Evolutionary conservation across 148 eudicot genomes (phyloP).

Genomic region (Camellia sinensis): DNA sequence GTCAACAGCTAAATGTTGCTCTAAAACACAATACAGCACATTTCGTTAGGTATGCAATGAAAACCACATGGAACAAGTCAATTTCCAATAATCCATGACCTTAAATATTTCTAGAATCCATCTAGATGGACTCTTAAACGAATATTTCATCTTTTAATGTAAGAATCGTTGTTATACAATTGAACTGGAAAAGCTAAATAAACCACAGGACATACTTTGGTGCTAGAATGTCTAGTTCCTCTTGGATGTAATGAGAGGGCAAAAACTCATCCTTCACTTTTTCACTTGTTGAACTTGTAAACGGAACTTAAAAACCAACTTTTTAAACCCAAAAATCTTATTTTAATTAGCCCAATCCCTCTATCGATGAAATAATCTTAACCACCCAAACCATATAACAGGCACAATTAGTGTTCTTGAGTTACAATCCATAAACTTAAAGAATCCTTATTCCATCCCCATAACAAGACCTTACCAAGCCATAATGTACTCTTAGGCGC

Average conservation of each 20-base stretch:
- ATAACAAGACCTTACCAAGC: not conserved
- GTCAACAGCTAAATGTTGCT: not conserved
- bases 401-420: not conserved
- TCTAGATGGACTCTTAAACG: not conserved
- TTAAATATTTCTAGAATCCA: not conserved
- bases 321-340: not conserved
- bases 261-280: not conserved
- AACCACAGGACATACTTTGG: not conserved
- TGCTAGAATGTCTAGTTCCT: not conserved
- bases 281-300: not conserved
- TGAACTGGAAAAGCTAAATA: not conserved
- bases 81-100: not conserved
- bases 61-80: not conserved
- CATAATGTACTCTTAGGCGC: not conserved
- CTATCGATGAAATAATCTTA: not conserved
- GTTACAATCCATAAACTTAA: not conserved
- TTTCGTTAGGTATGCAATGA: not conserved
- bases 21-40: not conserved
- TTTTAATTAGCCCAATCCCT: not conserved
- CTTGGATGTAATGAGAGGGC: not conserved
- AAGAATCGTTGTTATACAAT: not conserved
- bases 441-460: not conserved
- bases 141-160: not conserved
- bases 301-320: not conserved
- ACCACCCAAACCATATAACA: not conserved